Base-by-base conservation (phyloP, 352 stramenopile species). In the Peronosclerospora sorghi region DNA sequence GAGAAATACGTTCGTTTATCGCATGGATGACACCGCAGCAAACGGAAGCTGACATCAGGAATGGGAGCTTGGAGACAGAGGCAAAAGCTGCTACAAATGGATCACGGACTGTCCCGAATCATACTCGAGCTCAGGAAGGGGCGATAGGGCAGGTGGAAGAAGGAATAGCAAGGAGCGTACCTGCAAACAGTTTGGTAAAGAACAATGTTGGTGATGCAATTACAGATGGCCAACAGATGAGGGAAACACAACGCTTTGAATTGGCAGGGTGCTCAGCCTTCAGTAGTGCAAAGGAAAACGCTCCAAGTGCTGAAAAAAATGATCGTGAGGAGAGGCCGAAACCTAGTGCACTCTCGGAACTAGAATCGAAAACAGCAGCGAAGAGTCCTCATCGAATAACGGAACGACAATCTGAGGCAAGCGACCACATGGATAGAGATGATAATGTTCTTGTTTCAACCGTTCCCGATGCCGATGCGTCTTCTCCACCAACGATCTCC, bases 1-100 rank as follows among this genome's bases (percentile, higher is more conserved):
- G 59, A 24, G 35, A 51, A 18, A 59, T 35, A 10, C 52, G 39
- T 12, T 51, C 56, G 4, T 70, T 51, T 46, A 40, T 35, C 32
- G 39, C 35, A 8, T 70, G 60, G 60, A 50, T 19, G 9, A 12
- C 35, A 2, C 32, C 27, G 8, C 13, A 30, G 24, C 26, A 36
- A 30, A 27, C 21, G 5, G 15, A 17, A 20, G 34, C 38, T 6
- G 12, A 6, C 23, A 49, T 29, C 30, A 21, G 24, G 13, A 47
- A 43, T 9, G 15, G 10, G 12, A 45, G 26, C 18, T 17, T 17
- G 14, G 15, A 37, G 20, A 24, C 18, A 7, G 27, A 56, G 21
- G 12, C n/a, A 12, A 30, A 35, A 34, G 13, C 1, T 24, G n/a
- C 18, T 43, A 18, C 15, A 28, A 26, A 23, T 35, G 29, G 4